phyloP scores from a whole-genome alignment of 257 asterid genomes.

The Capsicum baccatum region DNA sequence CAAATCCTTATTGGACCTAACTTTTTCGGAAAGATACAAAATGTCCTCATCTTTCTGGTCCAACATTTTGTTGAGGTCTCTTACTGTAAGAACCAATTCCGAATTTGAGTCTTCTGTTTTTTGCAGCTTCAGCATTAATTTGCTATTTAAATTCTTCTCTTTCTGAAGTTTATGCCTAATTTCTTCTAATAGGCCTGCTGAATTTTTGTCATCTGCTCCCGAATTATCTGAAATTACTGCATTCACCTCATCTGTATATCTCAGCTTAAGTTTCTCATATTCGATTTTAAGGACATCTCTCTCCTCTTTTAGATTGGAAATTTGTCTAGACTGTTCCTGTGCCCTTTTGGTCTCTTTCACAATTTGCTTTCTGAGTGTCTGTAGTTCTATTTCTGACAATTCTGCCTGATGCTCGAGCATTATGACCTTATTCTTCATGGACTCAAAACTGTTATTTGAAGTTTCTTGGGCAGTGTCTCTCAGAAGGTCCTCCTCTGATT shows the following conservation, averaged over 20 bases:
- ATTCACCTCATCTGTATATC: conserved; percentile 36
- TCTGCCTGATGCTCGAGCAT: conserved; percentile 70
- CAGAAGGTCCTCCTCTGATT: conserved; percentile 38
- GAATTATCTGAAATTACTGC: conserved; percentile 42
- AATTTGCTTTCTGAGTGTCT: conserved; percentile 78
- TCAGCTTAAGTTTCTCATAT: conserved; percentile 63
- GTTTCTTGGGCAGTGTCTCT: conserved; percentile 38
- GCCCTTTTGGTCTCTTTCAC: conserved; percentile 68
- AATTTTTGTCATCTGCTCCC: conserved; percentile 41
- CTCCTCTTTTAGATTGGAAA: conserved; percentile 60
- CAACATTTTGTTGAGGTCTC: conserved; percentile 75
- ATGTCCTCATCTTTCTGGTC: conserved; percentile 71
- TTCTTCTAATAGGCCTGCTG: conserved; percentile 50
- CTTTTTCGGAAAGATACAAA: conserved; percentile 61
- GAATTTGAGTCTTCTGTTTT: conserved; percentile 88
- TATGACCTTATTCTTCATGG: conserved; percentile 49
- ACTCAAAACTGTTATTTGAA: conserved; percentile 40
- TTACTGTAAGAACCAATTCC: conserved; percentile 76
- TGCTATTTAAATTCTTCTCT: conserved; percentile 67
- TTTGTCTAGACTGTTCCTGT: conserved; percentile 66
- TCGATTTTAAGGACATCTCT: conserved; percentile 63
- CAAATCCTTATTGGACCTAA: conserved; percentile 50
- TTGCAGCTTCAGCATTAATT: conserved; percentile 64
- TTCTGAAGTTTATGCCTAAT: conserved; percentile 62
- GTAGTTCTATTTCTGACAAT: conserved; percentile 76